A percentile compares a stretch with the other conserved stretches of the same genome.
Evolutionary conservation across 495 filamentous ascomycete species (phyloP).

Genomic region (Penicillium egyptiacum): DNA sequence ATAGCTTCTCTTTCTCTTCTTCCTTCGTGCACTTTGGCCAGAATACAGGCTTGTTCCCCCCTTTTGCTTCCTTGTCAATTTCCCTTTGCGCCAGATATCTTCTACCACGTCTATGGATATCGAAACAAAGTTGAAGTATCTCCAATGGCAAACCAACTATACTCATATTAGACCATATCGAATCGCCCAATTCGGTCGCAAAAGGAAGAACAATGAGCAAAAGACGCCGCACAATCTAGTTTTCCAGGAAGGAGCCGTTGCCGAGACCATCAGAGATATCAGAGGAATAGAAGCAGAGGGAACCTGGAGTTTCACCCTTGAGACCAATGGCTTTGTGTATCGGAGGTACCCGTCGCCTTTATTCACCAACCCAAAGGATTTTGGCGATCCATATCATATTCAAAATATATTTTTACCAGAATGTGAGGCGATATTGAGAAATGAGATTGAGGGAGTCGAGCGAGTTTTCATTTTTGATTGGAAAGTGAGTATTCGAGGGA

Average conservation of each 20-base stretch:
- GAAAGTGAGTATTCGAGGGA: slow-evolving; percentile 18
- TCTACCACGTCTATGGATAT: not conserved
- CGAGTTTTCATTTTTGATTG: slow-evolving; percentile 31
- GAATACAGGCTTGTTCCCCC: no score
- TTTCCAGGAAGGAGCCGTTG: not conserved
- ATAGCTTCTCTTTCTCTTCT: no score
- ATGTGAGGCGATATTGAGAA: slow-evolving; percentile 21
- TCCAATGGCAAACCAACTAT: slow-evolving; percentile 17
- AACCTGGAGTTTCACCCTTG: not conserved
- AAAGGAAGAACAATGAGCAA: not conserved
- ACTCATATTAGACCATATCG: slow-evolving; percentile 13
- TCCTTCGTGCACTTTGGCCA: no score
- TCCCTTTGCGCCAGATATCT: no score
- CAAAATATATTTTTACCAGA: slow-evolving; percentile 26
- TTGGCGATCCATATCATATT: slow-evolving; percentile 11
- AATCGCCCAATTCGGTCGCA: slow-evolving; percentile 1
- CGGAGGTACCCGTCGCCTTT: not conserved
- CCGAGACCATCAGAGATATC: no score
- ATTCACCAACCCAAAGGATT: not conserved
- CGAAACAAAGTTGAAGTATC: slow-evolving; percentile 11
- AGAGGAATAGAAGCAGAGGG: no score
- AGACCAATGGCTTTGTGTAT: slow-evolving; percentile 11
- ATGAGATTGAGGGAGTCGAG: slow-evolving; percentile 24
- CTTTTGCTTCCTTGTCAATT: no score
- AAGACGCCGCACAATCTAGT: slow-evolving; percentile 4